Evolutionary conservation across 371 early-diverging fungal genomes (phyloP), one percentile per base, ranked within the genome.

Genomic region (Mortierella sp.): DNA sequence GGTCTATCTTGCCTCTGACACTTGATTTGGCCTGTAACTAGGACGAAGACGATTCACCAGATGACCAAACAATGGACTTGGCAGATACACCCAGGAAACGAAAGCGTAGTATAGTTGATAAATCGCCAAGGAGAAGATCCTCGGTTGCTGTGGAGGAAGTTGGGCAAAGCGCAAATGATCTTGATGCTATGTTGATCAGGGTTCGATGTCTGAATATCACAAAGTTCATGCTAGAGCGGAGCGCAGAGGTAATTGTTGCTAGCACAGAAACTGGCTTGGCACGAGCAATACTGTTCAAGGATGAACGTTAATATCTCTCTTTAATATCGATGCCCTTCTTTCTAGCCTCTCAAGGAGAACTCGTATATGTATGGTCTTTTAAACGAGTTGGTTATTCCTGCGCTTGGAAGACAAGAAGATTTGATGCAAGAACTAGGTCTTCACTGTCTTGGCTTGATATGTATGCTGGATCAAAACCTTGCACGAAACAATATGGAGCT

Each of bases 371-470:
- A 91, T 77, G 96, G 93, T 53, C 85, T 96, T 53, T 77, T 95
- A 66, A 93, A 94, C 57, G 93, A 94, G 53, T 80, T 94, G 72
- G 90, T 96, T 58, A 89, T 93, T 36, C 96, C 96, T 0, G 93
- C 95, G 0, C 88, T 96, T 21, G 91, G 91, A 71, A 90, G 89
- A 77, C 77, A 86, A 7, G 94, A 96, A 66, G 81, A 87, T 7
- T 86, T 90, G 3, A 73, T 95, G 48, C 90, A 92, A 43, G 92
- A 93, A 74, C 88, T 92, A 57, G 96, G 95, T 28, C 83, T 95
- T 32, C 92, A 94, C 68, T 96, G 96, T 67, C 85, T 96, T 43
- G 95, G 94, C 11, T 86, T 96, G 38, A 90, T 90, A 67, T 95
- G 96, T 69, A 80, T 88, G 9, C 78, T 95, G 36, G 96, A 94